Evolutionary conservation across 495 filamentous ascomycete genomes (phyloP).

Genomic region (Hyaloscypha variabilis): DNA sequence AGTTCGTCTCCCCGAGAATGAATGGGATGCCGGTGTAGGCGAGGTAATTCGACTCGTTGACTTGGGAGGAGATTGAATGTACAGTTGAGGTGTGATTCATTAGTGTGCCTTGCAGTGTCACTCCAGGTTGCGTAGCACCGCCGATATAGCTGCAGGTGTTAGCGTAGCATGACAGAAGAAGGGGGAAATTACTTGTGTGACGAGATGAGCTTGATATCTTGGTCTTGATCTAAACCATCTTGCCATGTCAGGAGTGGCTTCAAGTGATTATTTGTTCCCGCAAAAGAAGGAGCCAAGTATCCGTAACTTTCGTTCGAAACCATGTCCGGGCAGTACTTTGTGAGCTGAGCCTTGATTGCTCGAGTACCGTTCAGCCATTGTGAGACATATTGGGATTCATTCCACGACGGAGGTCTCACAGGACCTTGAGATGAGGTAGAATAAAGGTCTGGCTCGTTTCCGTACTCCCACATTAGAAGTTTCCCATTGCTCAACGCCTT

Average conservation of each 20-base stretch:
- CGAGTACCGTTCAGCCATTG: conserved; percentile 63
- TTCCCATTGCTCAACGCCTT: conserved; percentile 51
- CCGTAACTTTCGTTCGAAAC: conserved; percentile 42
- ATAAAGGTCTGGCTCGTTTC: conserved; percentile 71
- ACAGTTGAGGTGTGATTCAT: conserved; percentile 67
- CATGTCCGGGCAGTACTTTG: conserved; percentile 54
- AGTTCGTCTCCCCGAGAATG: conserved; percentile 69
- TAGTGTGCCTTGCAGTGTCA: conserved; percentile 64
- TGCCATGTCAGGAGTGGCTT: conserved; percentile 53
- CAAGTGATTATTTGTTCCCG: conserved; percentile 54
- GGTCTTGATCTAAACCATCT: conserved; percentile 51
- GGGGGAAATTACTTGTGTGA: conserved; percentile 58
- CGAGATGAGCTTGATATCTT: conserved; percentile 58
- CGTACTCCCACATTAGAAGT: conserved; percentile 62
- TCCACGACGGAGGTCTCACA: conserved; percentile 56
- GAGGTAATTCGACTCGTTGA: conserved; percentile 39
- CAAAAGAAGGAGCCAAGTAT: conserved; percentile 65
- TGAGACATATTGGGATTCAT: conserved; percentile 57
- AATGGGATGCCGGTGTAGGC: conserved; percentile 50
- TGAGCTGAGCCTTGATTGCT: conserved; percentile 50
- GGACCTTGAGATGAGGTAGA: conserved; percentile 54
- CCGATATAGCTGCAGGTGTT: conserved; percentile 59
- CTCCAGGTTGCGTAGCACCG: conserved; percentile 61
- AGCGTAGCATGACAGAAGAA: background rate
- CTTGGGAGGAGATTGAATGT: conserved; percentile 39